These are phyloP conservation scores for Penicillium oxalicum DNA, from an alignment of 2,329 filamentous ascomycete species.

Conservation along the genomic window DNA sequence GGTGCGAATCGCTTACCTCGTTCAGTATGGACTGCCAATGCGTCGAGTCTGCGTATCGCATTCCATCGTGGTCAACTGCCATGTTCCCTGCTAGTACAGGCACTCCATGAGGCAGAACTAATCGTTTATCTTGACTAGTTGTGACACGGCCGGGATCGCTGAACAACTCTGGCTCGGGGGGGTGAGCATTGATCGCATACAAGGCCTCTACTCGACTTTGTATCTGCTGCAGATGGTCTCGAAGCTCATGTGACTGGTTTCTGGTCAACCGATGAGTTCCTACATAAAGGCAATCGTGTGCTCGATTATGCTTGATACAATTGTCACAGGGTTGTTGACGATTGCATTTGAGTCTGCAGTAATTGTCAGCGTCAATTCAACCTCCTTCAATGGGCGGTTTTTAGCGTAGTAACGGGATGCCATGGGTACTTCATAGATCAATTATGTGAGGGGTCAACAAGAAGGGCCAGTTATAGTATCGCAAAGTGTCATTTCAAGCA, in stretches of 20 bases:
- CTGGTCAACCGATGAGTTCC: slow-evolving; percentile 5
- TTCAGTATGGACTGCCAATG: slow-evolving; percentile 23
- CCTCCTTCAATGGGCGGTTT: no score
- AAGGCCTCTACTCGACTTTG: slow-evolving; percentile 10
- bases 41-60: slow-evolving; percentile 17
- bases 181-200: slow-evolving; percentile 1
- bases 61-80: slow-evolving; percentile 12
- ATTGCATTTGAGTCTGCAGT: slow-evolving; percentile 22
- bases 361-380: background rate
- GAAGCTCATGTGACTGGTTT: slow-evolving; percentile 12
- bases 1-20: slow-evolving; percentile 10
- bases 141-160: no score
- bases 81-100: slow-evolving; percentile 14
- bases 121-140: background rate
- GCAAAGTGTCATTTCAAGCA: background rate
- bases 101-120: background rate
- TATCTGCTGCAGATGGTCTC: slow-evolving; percentile 11
- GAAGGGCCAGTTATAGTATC: background rate
- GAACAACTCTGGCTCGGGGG: background rate
- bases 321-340: slow-evolving; percentile 21
- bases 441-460: no score
- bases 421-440: no score
- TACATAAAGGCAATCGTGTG: slow-evolving; percentile 14
- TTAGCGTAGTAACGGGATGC: no score
- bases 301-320: slow-evolving; percentile 14